These are phyloP conservation scores for Apiospora saccharicola DNA, from an alignment of 2,329 filamentous ascomycete species.

Conservation along the genomic window DNA sequence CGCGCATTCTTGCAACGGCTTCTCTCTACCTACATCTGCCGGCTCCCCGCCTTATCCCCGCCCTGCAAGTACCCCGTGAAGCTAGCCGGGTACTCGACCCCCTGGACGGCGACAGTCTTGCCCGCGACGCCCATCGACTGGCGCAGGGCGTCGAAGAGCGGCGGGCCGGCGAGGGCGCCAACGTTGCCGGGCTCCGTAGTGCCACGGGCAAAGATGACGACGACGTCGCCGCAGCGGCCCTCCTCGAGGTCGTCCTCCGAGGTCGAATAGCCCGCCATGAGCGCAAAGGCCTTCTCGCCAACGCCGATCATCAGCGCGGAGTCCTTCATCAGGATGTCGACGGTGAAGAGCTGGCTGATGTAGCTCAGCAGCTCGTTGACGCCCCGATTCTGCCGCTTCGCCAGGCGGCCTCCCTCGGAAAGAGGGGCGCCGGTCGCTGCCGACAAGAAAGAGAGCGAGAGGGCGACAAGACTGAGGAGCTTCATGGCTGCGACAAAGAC, in stretches of 20 bases:
- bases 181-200: slow-evolving; percentile 29
- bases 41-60: slow-evolving; percentile 23
- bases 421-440: neutral
- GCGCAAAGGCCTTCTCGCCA: slow-evolving; percentile 22
- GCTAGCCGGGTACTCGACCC: slow-evolving; percentile 25
- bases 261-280: slow-evolving; percentile 21
- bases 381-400: slow-evolving; percentile 7
- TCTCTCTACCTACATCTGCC: slow-evolving; percentile 20
- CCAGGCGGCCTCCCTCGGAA: neutral
- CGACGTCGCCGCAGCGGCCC: slow-evolving; percentile 25
- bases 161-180: slow-evolving; percentile 25
- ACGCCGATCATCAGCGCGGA: neutral
- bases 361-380: slow-evolving; percentile 19
- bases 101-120: slow-evolving; percentile 24
- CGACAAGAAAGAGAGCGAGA: neutral
- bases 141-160: slow-evolving; percentile 24
- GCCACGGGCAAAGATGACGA: slow-evolving; percentile 27
- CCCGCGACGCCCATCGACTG: neutral
- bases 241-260: slow-evolving; percentile 24
- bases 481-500: neutral
- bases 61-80: slow-evolving; percentile 25
- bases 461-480: neutral
- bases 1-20: no score
- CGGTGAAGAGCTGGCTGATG: slow-evolving; percentile 25
- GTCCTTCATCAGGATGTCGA: slow-evolving; percentile 18